Evolutionary conservation across 306 rosid species (phyloP), one percentile per base, ranked within the genome.

Genomic region (Fragaria nilgerrensis): DNA sequence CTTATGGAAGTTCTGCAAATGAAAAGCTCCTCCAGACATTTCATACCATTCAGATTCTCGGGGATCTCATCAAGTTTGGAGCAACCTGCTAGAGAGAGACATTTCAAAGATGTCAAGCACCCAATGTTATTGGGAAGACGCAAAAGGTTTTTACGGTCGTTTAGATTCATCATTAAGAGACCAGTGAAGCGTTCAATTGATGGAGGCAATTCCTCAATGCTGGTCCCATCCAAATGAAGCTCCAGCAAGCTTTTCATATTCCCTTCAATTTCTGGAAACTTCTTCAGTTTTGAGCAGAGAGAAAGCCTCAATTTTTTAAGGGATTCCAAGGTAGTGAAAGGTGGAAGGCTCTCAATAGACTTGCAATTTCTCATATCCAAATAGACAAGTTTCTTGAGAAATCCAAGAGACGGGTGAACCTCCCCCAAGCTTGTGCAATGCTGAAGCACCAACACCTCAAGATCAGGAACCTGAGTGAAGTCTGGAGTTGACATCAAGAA

Each of bases 71-170:
- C 64, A 48, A 78, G 13, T 27, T 37, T 15, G 4, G 77, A 82
- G 43, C 82, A 78, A 23, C 82, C 82, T 7, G 43, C 5, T 7
- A 82, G 11, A 4, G 2, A 13, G 36, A 82, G 80, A 39, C 20
- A 13, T 74, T 52, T 61, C 16, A 82, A 49, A 52, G 77, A 70
- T 29, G 47, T 70, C 77, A 82, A 63, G 17, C 16, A 5, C n/a
- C 55, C 49, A 52, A 82, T 75, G 45, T 12, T n/a, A 67, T 41
- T 34, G 2, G 80, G 86, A 62, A 82, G 75, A 20, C 7, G n/a
- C 1, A 14, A 3, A 25, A 82, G 82, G 19, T 71, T 43, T n/a
- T n/a, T n/a, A n/a, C n/a, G n/a, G n/a, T n/a, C n/a, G n/a, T n/a
- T n/a, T n/a, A n/a, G n/a, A n/a, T n/a, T n/a, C n/a, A n/a, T n/a